Conservation (phyloP, 768 basidiomycete genomes). For the Naganishia friedmannii region DNA sequence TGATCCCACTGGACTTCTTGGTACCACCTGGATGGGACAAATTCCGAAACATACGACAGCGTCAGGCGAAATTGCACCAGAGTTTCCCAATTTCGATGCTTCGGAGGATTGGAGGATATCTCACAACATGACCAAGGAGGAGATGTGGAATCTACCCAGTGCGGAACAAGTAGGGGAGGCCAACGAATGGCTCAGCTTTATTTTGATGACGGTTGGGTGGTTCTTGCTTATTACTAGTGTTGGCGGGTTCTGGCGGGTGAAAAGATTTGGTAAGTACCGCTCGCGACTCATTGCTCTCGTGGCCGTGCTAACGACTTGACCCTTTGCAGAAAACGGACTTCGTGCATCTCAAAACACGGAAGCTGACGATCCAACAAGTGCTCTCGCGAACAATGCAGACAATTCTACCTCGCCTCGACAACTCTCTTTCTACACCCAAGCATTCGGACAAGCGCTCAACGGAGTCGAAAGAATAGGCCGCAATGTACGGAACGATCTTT, state of each 20-base stretch:
- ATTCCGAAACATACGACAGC: conserved; percentile 18
- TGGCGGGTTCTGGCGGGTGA: conserved; percentile 61
- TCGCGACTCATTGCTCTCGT: not conserved
- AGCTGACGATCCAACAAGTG: conserved; percentile 20
- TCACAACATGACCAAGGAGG: conserved; percentile 48
- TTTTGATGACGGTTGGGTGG: conserved; percentile 88
- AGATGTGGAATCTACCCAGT: conserved; percentile 41
- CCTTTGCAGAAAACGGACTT: conserved; percentile 26
- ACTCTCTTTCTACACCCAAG: conserved; percentile 22
- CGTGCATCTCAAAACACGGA: conserved; percentile 24
- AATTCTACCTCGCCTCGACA: conserved; percentile 5
- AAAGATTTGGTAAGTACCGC: conserved; percentile 43
- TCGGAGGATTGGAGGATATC: conserved; percentile 40
- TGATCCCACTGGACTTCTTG: conserved; percentile 29
- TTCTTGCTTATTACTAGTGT: conserved; percentile 81
- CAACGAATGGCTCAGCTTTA: conserved; percentile 83
- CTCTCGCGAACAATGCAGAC: conserved; percentile 22
- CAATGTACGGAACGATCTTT: not conserved
- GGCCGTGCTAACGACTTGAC: not conserved
- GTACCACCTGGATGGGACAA: conserved; percentile 20
- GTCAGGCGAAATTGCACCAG: conserved; percentile 16
- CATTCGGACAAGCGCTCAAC: conserved; percentile 13
- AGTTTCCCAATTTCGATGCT: conserved; percentile 35
- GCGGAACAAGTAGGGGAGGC: conserved; percentile 55
- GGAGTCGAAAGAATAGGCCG: conserved; percentile 5